Base-by-base conservation (phyloP, 2,329 filamentous ascomycete species). In the Talaromyces marneffei region DNA sequence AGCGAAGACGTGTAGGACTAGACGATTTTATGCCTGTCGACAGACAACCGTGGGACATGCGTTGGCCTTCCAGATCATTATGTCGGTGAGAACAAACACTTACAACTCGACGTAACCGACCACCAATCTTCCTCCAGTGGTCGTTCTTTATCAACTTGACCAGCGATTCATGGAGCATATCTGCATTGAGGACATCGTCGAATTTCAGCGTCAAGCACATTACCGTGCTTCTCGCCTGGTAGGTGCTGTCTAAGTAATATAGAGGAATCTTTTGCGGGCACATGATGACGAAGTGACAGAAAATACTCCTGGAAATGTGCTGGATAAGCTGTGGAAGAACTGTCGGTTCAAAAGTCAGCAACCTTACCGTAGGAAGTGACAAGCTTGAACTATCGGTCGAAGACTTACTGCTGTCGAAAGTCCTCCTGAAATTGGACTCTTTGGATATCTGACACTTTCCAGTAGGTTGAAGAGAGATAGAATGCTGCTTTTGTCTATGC, bases 121-220 rank as follows among this genome's bases (percentile, higher is more conserved):
- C 59, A 2, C 59, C 50, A 25, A 60, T 31, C 9, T 55, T 54
- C 16, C 31, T 39, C 52, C 59, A 60, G 20, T 37, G 37, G 7
- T 56, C 59, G 16, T 39, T 29, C 5, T 50, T 35, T 2, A 60
- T 33, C 40, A 60, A 23, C 18, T 33, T 35, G 23, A 39, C 9
- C 40, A 60, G 33, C 7, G 39, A 48, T 2, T 40, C 20, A 12
- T 48, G 50, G 12, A 60, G 50, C n/a, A 27, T 35, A n/a, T 44
- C 29, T 12, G 39, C 37, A 31, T 60, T 20, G 16, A 60, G 33
- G 6, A 40, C 29, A 6, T 39, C 20, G 2, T 55, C 59, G 20
- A 60, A 60, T 1, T 27, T 42, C 8, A 60, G 18, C 10, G 52
- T 60, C 50, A 60, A 29, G 18, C 29, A 56, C 23, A 54, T 55